These are phyloP conservation scores for Oehlia diaphana DNA, from an alignment of 192 early-diverging fungal genomes.

Conservation along the genomic window DNA sequence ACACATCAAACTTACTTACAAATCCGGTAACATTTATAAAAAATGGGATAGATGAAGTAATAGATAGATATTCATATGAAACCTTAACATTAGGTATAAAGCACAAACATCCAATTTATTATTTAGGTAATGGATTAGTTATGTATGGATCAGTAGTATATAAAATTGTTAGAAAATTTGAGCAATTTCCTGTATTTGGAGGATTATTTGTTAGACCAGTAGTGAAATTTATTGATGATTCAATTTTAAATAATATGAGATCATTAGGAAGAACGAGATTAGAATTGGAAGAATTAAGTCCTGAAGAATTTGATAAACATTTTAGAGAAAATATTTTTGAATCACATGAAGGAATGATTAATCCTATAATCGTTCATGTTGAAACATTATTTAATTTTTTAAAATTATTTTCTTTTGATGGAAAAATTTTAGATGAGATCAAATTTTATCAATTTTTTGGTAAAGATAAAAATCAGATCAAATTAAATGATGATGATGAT, in stretches of 20 bases:
- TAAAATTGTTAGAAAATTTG: not conserved
- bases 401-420: not conserved
- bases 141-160: not conserved
- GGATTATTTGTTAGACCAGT: not conserved
- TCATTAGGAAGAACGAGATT: too few relatives aligned
- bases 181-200: not conserved
- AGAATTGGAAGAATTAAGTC: not conserved
- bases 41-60: not conserved
- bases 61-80: not conserved
- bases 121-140: not conserved
- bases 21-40: not conserved
- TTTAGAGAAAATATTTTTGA: not conserved
- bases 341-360: not conserved
- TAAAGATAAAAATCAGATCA: not conserved
- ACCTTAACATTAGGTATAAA: not conserved
- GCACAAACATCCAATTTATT: not conserved
- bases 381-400: not conserved
- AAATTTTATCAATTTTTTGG: not conserved
- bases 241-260: not conserved
- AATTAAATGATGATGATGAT: not conserved
- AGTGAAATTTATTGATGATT: not conserved
- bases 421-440: not conserved
- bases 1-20: not conserved
- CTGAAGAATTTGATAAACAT: not conserved
- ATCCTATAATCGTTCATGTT: not conserved